Base-by-base conservation (phyloP, 2,329 filamentous ascomycete genomes). In the Sclerotinia glacialis region DNA sequence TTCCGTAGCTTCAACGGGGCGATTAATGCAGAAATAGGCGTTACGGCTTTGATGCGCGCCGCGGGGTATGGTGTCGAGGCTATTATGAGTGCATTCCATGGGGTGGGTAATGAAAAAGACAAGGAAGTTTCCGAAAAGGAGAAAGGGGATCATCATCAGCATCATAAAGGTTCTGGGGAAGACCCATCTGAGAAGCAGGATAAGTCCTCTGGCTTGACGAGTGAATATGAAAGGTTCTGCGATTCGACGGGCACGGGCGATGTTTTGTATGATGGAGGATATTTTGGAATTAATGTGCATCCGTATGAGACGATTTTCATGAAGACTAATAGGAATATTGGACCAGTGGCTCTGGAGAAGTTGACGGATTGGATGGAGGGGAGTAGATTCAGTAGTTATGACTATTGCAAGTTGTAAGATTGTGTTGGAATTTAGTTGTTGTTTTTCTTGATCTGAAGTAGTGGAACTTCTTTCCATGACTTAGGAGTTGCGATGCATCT, bases 291-390 rank as follows among this genome's bases (percentile, higher is more conserved):
- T 12, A 72, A 71, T 64, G 55, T 75, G 7, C 70, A 72, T 68
- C 70, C 72, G 2, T 76, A 68, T 28, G 72, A 76, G 69, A 75
- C 72, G 21, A 60, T 72, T 8, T 76, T 73, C 50, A 68, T 70
- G 23, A 76, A 76, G 67, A 71, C 69, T 16, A 73, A 75, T 67
- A 61, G 73, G 28, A 60, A 71, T 54, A 66, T 74, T 23, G 69
- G 71, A 53, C 65, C 65, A 1, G 34, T 70, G 1, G 65, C 58
- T 34, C 49, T 74, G 37, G 60, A 69, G 26, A 69, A 65, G 55
- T 61, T 72, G 64, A 72, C 67, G 49, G 64, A 26, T 60, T 65
- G 37, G 64, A 61, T 53, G 55, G 42, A 46, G 12, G 55, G 47
- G 21, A 53, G 21, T 11, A 23, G 14, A 14, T 52, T 61, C 3